Percentiles rank a stretch among this genome's conserved stretches.
phyloP scores from a whole-genome alignment of 805 yeast species.

The Saturnispora ahearnii region DNA sequence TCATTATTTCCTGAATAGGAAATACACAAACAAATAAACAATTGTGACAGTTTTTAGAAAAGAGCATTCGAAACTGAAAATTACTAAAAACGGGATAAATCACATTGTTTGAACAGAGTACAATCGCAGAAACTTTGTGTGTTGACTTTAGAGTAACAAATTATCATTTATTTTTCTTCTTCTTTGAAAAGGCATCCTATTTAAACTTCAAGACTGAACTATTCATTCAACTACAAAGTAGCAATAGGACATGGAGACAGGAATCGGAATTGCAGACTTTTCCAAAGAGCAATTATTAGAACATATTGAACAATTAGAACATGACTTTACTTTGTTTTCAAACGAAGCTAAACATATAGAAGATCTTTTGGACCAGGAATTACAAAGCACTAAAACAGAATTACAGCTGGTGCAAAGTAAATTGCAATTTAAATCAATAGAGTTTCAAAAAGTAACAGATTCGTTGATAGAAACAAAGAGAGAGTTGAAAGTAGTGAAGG shows the following conservation, averaged over 20 bases:
- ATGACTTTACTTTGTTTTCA: slow-evolving; percentile 17
- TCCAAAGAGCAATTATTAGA: not conserved
- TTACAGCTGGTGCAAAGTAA: slow-evolving; percentile 2
- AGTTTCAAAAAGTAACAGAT: not conserved
- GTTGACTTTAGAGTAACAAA: not conserved
- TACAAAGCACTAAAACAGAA: slow-evolving; percentile 8
- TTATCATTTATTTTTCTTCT: too few species aligned
- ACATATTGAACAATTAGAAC: slow-evolving; percentile 13
- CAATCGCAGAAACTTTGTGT: not conserved
- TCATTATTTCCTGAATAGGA: not conserved
- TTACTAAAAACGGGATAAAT: not conserved
- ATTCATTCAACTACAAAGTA: too few species aligned
- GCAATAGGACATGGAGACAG: too few species aligned
- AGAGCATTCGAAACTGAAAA: not conserved
- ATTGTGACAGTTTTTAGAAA: not conserved
- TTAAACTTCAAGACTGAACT: too few species aligned
- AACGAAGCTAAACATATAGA: slow-evolving; percentile 21
- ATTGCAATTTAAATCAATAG: slow-evolving; percentile 1
- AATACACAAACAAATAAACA: slow-evolving; percentile 4
- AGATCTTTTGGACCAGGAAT: slow-evolving; percentile 19
- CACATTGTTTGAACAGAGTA: not conserved
- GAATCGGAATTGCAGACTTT: not conserved
- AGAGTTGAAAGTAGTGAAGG: slow-evolving; percentile 3
- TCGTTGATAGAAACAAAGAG: slow-evolving; percentile 9
- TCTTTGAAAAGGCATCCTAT: too few species aligned